Conservation (phyloP, 768 basidiomycete species). For the Leucocoprinus leucothites region DNA sequence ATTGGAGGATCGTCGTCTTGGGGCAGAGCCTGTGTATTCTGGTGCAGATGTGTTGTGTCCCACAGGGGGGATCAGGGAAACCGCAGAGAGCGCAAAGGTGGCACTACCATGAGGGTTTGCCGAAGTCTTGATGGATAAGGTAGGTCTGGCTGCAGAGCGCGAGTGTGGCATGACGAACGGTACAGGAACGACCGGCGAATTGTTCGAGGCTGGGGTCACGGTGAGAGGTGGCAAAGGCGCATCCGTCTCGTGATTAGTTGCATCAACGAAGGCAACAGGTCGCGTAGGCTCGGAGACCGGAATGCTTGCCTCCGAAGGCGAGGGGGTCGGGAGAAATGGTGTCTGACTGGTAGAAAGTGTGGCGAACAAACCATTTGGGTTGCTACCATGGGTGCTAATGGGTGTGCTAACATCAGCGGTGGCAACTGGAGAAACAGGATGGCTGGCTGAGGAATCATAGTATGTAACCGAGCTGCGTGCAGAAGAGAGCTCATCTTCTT, state of each 20-base stretch:
- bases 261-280: neutral
- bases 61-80: conserved; percentile 24
- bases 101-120: conserved; percentile 10
- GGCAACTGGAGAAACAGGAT: neutral
- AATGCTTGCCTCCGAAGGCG: neutral
- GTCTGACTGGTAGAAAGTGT: neutral
- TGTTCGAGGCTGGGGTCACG: neutral
- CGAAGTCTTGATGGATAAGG: conserved; percentile 19
- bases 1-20: conserved; percentile 14
- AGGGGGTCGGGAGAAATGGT: neutral
- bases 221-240: neutral
- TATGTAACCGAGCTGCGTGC: conserved; percentile 2
- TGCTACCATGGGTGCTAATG: neutral
- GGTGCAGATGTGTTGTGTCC: conserved; percentile 10
- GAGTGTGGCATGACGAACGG: conserved; percentile 16
- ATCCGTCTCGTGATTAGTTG: neutral
- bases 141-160: conserved; percentile 17
- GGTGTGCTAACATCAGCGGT: neutral
- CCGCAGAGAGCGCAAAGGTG: conserved; percentile 20
- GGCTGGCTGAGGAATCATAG: neutral
- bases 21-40: conserved; percentile 2
- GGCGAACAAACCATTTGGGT: neutral
- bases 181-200: neutral
- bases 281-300: neutral
- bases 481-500: neutral